A percentile compares a stretch with the other conserved stretches of the same genome.
These are phyloP conservation scores for Blastomyces parvus DNA, from an alignment of 2,329 filamentous ascomycete species.

Conservation along the genomic window DNA sequence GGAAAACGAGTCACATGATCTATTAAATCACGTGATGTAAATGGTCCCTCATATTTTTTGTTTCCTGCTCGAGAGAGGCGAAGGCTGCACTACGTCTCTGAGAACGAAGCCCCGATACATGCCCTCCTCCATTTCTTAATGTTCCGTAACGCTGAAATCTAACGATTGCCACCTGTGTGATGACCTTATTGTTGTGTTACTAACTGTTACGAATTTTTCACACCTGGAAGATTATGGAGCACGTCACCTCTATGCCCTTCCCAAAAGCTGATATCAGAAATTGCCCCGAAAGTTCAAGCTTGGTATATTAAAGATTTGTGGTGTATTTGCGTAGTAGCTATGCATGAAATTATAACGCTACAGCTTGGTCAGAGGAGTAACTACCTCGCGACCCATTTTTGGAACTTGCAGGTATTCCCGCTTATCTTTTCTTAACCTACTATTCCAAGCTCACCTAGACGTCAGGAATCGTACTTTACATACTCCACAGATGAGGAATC, in stretches of 20 bases:
- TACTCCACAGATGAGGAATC: slow-evolving; percentile 60
- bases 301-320: not conserved
- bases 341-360: slow-evolving; percentile 92
- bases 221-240: not conserved
- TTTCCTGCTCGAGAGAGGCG: not conserved
- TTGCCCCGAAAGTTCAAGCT: not conserved
- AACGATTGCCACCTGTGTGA: not conserved
- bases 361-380: slow-evolving; percentile 91
- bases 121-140: not conserved
- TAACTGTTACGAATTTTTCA: not conserved
- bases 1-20: not conserved
- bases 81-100: not conserved
- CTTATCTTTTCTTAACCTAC: not conserved
- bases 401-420: slow-evolving; percentile 72
- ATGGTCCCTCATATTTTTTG: not conserved
- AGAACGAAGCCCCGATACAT: not conserved
- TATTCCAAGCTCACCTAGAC: slow-evolving; percentile 10
- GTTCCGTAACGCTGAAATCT: not conserved
- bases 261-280: not conserved
- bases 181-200: not conserved
- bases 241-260: not conserved
- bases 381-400: slow-evolving; percentile 90
- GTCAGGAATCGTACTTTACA: slow-evolving; percentile 91
- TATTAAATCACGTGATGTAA: not conserved
- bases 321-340: slow-evolving; percentile 30